Evolutionary conservation across 345 rosid species (phyloP), one percentile per base, ranked within the genome.

Genomic region (Linum lewisii): DNA sequence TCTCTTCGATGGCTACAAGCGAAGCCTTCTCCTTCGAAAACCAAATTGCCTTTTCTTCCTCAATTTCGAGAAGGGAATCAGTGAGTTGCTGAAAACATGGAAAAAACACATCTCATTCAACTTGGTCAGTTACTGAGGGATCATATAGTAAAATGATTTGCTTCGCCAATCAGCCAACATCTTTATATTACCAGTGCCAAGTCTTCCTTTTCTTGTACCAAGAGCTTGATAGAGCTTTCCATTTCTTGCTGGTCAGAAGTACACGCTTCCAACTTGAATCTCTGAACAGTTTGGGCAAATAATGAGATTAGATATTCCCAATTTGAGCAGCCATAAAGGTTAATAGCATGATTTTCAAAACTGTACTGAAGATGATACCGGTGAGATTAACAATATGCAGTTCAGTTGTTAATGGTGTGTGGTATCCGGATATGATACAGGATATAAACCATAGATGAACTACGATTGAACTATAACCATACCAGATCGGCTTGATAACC

Each of bases 31-130:
- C 96, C 74, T 81, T 88, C 21, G 85, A 77, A 69, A 61, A 69
- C 88, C 88, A 83, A 72, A 88, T 80, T 47, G 90, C 88, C 78
- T 77, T 92, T 72, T 86, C 95, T 73, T 92, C 96, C 72, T 92
- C 98, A 76, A 88, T 86, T 72, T 86, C 90, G 78, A 88, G 73
- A 58, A 92, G 88, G 19, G 96, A 76, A 69, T 84, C 71, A 18
- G 79, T 79, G 53, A 92, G 81, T 78, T 88, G 96, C 98, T 92
- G 75, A 72, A 77, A 64, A 69, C 34, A 60, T 66, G 56, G 55
- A 63, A 64, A 21, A n/a, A n/a, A 59, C 1, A n/a, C 47, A 56
- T 24, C 24, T 20, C 24, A 59, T 64, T 29, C 0, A 29, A 29
- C 5, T 37, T 60, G 52, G 20, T 49, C 52, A 56, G 57, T 9